Conservation (phyloP, 176 grass and related monocot genomes). For the Carex parvula region DNA sequence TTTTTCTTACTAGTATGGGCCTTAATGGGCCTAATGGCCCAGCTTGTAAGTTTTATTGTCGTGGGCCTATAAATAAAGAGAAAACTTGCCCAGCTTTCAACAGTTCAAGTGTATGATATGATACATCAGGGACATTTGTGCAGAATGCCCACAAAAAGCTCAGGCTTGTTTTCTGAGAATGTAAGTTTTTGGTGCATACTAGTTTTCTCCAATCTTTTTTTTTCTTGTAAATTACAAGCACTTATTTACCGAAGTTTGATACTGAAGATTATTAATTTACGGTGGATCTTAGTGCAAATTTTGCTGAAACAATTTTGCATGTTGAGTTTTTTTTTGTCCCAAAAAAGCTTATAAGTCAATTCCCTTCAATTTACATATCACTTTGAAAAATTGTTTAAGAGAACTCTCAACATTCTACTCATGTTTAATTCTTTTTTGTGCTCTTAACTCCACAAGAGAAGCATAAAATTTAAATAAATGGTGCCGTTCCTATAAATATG, state of each 20-base stretch:
- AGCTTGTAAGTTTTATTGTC: no score
- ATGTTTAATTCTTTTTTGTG: background rate
- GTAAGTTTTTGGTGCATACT: background rate
- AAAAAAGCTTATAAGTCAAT: no score
- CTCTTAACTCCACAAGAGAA: background rate
- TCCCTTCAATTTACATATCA: background rate
- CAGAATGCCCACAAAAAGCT: background rate
- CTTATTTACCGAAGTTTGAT: background rate
- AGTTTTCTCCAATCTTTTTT: background rate
- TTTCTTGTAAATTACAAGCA: background rate
- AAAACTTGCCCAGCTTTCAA: background rate
- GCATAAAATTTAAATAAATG: background rate
- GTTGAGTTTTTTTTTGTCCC: background rate
- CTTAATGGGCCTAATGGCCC: no score
- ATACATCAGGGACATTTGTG: background rate
- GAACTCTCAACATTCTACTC: background rate
- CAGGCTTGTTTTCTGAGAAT: background rate
- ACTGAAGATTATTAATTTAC: background rate
- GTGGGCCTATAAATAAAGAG: background rate
- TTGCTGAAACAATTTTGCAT: background rate
- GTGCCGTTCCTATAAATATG: background rate
- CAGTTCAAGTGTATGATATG: background rate
- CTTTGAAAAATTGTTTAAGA: background rate
- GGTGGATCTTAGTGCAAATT: background rate
- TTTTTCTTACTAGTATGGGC: no score